These are phyloP conservation scores for Boletus bicolor DNA, from an alignment of 768 basidiomycete species.

Conservation along the genomic window DNA sequence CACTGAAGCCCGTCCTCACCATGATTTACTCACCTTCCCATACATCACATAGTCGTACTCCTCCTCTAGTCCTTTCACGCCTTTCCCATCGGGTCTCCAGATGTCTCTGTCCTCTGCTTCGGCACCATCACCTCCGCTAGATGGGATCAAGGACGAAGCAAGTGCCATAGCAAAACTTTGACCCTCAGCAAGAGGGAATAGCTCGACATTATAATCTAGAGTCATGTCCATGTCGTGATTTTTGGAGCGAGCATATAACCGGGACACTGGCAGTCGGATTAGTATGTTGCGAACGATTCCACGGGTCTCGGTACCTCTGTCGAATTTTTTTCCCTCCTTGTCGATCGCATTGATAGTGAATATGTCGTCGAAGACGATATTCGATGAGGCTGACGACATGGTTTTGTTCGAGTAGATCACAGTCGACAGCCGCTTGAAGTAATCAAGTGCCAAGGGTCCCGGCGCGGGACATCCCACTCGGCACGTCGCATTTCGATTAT, in stretches of 20 bases:
- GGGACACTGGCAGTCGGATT: constrained; percentile 62
- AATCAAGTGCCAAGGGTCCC: background rate
- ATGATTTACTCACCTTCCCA: constrained; percentile 66
- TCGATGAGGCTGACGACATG: constrained; percentile 61
- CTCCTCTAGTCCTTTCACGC: constrained; percentile 77
- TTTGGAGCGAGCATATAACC: constrained; percentile 84
- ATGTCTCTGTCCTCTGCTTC: constrained; percentile 66
- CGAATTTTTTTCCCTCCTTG: constrained; percentile 95
- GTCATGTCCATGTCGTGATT: constrained; percentile 92
- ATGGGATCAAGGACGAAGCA: constrained; percentile 69
- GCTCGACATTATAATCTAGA: constrained; percentile 90
- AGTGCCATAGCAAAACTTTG: constrained; percentile 84
- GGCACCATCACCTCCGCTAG: constrained; percentile 49
- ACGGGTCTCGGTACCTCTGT: constrained; percentile 65
- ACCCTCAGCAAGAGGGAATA: constrained; percentile 68
- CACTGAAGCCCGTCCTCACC: background rate
- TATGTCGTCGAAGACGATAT: constrained; percentile 89
- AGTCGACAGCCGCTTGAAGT: background rate
- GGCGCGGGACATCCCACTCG: background rate
- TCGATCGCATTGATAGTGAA: constrained; percentile 84
- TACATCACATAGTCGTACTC: constrained; percentile 99
- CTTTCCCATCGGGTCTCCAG: constrained; percentile 86
- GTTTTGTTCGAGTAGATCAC: background rate
- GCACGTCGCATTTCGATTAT: background rate
- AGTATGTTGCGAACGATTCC: background rate